phyloP scores from a whole-genome alignment of 1,284 basidiomycete genomes.

The Ganoderma boninense region DNA sequence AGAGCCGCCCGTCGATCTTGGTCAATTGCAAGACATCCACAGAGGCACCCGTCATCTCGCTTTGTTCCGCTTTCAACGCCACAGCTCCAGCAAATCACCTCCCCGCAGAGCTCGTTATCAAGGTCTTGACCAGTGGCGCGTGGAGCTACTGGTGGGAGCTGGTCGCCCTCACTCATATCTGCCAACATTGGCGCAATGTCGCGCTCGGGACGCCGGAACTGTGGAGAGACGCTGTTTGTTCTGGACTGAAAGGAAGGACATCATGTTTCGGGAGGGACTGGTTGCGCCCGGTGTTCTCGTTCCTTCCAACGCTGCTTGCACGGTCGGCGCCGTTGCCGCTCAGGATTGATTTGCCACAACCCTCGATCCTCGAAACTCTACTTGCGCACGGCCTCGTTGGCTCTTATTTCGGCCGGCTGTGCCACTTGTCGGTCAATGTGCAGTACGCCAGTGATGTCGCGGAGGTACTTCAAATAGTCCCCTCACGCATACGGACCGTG shows the following conservation, averaged over 20 bases:
- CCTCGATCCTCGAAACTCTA: too few species aligned
- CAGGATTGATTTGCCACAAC: background rate
- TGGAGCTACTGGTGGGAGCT: background rate
- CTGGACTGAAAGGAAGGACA: background rate
- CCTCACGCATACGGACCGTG: background rate
- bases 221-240: background rate
- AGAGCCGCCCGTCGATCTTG: too few species aligned
- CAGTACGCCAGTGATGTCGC: background rate
- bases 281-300: background rate
- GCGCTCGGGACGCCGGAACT: conserved; percentile 13
- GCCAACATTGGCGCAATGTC: conserved; percentile 16
- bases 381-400: background rate
- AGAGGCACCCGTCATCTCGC: background rate
- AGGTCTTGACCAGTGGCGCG: background rate
- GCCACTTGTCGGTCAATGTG: background rate
- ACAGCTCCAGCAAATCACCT: background rate
- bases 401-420: background rate
- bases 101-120: too few species aligned
- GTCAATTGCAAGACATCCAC: background rate
- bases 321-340: background rate
- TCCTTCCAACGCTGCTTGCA: background rate
- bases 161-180: conserved; percentile 13
- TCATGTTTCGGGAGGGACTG: background rate
- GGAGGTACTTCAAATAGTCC: background rate
- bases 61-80: background rate